Base-by-base conservation (phyloP, 345 rosid species). In the Crucihimalaya himalaica region DNA sequence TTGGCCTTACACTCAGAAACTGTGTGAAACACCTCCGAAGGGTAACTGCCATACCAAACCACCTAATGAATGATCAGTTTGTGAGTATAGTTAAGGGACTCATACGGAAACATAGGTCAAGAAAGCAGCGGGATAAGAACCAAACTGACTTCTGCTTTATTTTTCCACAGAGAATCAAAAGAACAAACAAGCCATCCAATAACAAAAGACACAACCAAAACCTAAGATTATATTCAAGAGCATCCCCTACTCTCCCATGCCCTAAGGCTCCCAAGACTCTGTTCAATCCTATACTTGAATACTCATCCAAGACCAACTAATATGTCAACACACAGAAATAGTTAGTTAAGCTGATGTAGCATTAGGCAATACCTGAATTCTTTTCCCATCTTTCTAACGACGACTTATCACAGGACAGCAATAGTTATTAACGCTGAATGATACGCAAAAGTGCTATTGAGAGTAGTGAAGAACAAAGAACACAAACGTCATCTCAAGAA, bases 21-120 rank as follows among this genome's bases (percentile, higher is more conserved):
- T 39, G 45, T n/a, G 29, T 59, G 39, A 39, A 74, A 23, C 68
- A 40, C 51, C 66, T 27, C 7, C 27, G 19, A 57, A 74, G 37
- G 19, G 63, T 47, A 59, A 68, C 55, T 75, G 62, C 63, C 68
- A 73, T 40, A n/a, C 21, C 37, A 62, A 62, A 40, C 43, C 54
- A 52, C 46, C 15, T 42, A 63, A 21, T 63, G 11, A 66, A 29
- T 47, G 15, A 57, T 57, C 15, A 35, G 1, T 19, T 20, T 23
- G 42, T 25, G 39, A 56, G 66, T 8, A 46, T 56, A 57, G 5
- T 35, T 35, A 57, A 25, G 64, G 27, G 18, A 8, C 31, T 56
- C 31, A 15, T 35, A 65, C 58, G 20, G 6, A 73, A 46, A 56
- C 66, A 56, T 19, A 39, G 37, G 59, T 5, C 19, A 2, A 63